Evolutionary conservation across 177 flowering plant genomes (phyloP), one percentile per base, ranked within the genome.

Genomic region (Vitis hybrid): DNA sequence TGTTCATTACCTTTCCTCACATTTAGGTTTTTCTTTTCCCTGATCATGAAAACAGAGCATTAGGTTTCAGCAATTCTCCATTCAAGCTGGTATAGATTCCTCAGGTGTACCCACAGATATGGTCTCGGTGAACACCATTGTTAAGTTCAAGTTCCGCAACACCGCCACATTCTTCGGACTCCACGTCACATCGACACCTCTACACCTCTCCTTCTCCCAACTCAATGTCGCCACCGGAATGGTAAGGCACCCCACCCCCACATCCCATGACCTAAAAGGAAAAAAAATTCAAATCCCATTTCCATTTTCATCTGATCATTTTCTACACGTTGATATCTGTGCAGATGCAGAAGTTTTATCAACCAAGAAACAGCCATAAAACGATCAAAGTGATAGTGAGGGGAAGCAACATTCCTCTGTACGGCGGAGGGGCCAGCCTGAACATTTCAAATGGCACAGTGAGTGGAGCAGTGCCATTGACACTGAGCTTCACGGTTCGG

Each of bases 101-200:
- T 76, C 88, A 0, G 93, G 93, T 18, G 93, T 87, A 13, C 83
- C 85, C 11, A 89, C 93, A 0, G 82, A 76, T n/a, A 80, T 89
- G 89, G 80, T 80, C 50, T 60, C 86, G 12, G 61, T 89, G 80
- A 89, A 89, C 67, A 74, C 87, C 19, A 83, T 88, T 0, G 78
- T 89, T 65, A 84, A 77, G 73, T 63, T 87, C 56, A 68, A 66
- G 4, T 89, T 79, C 49, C 81, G 82, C 0, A 89, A 87, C 73
- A 80, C 76, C 7, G 93, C 83, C 3, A 85, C 89, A 4, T 89
- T 89, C 40, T 89, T 89, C 68, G 93, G 93, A 0, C 82, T 87
- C 19, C 93, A 89, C 56, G 93, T 87, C 1, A 78, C 85, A 12
- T 78, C 89, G 10, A 81, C 88, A 1, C 85, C 91, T n/a, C 66